phyloP scores from a whole-genome alignment of 108 stramenopile genomes.

The Pseudonitzschia delicatissima region DNA sequence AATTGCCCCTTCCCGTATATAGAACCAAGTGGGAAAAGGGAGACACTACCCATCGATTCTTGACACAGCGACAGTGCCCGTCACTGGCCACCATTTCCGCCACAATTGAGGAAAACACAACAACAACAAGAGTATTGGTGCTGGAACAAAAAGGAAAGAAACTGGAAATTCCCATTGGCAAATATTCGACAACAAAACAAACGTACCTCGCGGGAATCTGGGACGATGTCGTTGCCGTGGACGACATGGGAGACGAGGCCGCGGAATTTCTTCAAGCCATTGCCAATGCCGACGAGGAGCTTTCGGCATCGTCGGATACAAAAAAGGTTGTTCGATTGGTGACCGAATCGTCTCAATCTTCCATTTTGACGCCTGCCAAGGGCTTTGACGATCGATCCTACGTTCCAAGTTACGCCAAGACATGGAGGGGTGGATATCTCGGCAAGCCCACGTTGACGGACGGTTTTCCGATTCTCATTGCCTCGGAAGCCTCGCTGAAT shows the following conservation, averaged over 20 bases:
- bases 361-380: neutral
- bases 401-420: constrained; percentile 48
- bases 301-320: constrained; percentile 2
- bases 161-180: neutral
- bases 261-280: constrained; percentile 60
- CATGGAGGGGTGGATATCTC: constrained; percentile 13
- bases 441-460: constrained; percentile 55
- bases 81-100: constrained; percentile 57
- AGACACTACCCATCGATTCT: constrained; percentile 63
- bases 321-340: constrained; percentile 59
- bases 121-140: neutral
- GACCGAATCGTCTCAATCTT: constrained; percentile 23
- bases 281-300: constrained; percentile 34
- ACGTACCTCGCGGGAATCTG: constrained; percentile 57
- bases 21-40: constrained; percentile 32
- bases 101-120: neutral
- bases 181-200: neutral
- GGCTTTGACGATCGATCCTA: constrained; percentile 18
- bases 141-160: neutral
- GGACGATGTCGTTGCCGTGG: constrained; percentile 59
- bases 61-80: constrained; percentile 77
- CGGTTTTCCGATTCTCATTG: constrained; percentile 83
- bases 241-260: constrained; percentile 77
- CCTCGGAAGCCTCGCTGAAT: constrained; percentile 63
- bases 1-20: constrained; percentile 40